These are phyloP conservation scores for Pontederia crassipes DNA, from an alignment of 176 grass and related monocot genomes.

Conservation along the genomic window DNA sequence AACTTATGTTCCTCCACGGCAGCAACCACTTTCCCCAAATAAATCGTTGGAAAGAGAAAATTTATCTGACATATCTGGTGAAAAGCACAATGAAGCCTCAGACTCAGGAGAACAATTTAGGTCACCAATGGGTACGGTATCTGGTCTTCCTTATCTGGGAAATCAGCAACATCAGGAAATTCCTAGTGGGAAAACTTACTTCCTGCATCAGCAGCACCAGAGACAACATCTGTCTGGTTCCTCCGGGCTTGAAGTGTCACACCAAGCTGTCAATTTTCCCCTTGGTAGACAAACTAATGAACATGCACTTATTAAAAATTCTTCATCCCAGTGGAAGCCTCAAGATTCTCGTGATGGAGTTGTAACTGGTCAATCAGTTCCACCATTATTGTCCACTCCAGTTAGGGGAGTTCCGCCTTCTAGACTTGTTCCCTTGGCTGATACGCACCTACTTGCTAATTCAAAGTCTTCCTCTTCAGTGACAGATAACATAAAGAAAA, in stretches of 20 bases:
- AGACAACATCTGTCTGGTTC: not conserved
- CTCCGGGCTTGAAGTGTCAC: not conserved
- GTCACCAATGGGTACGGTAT: not conserved
- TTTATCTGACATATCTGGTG: not conserved
- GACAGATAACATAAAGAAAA: not conserved
- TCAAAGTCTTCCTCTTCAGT: constrained; percentile 12
- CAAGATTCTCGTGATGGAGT: not conserved
- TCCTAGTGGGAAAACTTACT: not conserved
- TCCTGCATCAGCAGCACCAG: constrained; percentile 3
- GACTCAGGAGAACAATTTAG: not conserved
- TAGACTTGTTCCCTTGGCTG: not conserved
- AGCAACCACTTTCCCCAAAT: not conserved
- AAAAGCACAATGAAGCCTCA: constrained; percentile 4
- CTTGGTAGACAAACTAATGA: not conserved
- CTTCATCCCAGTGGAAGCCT: not conserved
- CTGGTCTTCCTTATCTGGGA: constrained; percentile 4
- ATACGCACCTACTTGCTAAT: not conserved
- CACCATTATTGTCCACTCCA: not conserved
- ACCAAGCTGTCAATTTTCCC: constrained; percentile 5
- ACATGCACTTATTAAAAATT: constrained; percentile 1
- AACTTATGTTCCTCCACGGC: not conserved
- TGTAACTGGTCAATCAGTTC: constrained; percentile 1
- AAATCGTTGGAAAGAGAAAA: constrained; percentile 17
- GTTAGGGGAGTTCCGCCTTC: not conserved
- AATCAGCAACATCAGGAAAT: constrained; percentile 4